phyloP scores from a whole-genome alignment of 495 filamentous ascomycete genomes.

The Lasiosphaeriaceae sp. region DNA sequence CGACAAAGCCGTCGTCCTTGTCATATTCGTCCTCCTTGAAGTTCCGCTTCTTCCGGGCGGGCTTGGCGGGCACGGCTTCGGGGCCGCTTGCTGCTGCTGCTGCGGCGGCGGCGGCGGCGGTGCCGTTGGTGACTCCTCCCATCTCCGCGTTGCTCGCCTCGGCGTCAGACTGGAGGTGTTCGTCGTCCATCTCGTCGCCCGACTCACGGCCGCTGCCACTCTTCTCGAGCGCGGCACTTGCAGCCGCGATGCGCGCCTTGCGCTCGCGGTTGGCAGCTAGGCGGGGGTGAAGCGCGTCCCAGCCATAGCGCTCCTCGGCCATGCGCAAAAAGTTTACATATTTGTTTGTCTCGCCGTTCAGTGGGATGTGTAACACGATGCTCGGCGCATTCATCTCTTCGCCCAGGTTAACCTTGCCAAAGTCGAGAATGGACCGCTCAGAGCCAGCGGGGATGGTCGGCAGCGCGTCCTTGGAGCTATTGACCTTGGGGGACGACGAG shows the following conservation, averaged over 20 bases:
- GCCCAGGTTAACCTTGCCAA: conserved; percentile 45
- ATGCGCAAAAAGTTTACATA: conserved; percentile 94
- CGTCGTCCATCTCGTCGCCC: conserved; percentile 70
- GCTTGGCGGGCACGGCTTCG: conserved; percentile 56
- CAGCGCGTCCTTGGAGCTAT: conserved; percentile 36
- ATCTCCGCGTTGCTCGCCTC: conserved; percentile 71
- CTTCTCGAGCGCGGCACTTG: conserved; percentile 74
- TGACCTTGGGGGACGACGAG: conserved; percentile 39
- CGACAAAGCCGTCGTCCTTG: conserved; percentile 94
- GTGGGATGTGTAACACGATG: conserved; percentile 76
- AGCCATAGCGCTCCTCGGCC: conserved; percentile 90
- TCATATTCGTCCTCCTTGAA: conserved; percentile 95
- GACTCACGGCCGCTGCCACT: conserved; percentile 69
- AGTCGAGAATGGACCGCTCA: conserved; percentile 49
- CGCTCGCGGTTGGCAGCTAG: conserved; percentile 79
- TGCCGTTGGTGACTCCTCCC: conserved; percentile 31
- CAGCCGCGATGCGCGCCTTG: conserved; percentile 76
- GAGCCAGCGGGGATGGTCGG: conserved; percentile 33
- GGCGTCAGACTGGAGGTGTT: conserved; percentile 53
- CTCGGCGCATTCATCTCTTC: conserved; percentile 60
- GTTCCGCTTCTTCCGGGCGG: conserved; percentile 64
- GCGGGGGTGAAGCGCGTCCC: conserved; percentile 86
- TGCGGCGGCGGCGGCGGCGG: conserved; percentile 40
- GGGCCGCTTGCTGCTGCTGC: conserved; percentile 61
- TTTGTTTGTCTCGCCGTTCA: conserved; percentile 76